phyloP scores from a whole-genome alignment of 2,329 filamentous ascomycete genomes.

The Hypocrella siamensis region DNA sequence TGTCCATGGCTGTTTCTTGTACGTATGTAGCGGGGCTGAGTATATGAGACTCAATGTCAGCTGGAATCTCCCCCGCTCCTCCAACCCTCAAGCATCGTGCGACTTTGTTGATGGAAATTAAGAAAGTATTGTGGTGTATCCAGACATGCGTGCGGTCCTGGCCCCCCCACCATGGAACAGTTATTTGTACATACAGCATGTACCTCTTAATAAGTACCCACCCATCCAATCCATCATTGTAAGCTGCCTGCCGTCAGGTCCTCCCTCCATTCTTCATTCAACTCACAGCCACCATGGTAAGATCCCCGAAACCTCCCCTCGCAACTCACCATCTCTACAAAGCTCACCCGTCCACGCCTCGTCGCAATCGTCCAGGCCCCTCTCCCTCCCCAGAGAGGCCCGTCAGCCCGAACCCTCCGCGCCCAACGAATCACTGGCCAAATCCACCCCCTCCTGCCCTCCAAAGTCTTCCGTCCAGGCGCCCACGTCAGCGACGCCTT shows the following conservation, averaged over 20 bases:
- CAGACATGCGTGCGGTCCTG: too few relatives aligned
- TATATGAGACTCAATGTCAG: too few relatives aligned
- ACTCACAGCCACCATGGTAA: neutral
- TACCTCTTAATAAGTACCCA: neutral
- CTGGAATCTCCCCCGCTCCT: too few relatives aligned
- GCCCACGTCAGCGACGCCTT: conserved; percentile 41
- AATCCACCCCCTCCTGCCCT: conserved; percentile 33
- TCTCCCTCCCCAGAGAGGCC: conserved; percentile 24
- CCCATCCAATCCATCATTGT: neutral
- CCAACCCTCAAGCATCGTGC: too few relatives aligned
- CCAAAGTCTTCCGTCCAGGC: conserved; percentile 34
- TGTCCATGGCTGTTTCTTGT: conserved; percentile 20
- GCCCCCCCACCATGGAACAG: too few relatives aligned
- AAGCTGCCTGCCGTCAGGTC: too few relatives aligned
- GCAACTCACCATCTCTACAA: neutral
- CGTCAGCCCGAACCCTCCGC: conserved; percentile 41
- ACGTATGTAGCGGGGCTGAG: too few relatives aligned
- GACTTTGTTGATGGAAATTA: too few relatives aligned
- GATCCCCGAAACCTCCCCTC: neutral
- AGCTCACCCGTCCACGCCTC: neutral
- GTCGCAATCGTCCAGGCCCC: conserved; percentile 9
- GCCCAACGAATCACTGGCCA: conserved; percentile 32
- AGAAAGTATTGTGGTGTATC: too few relatives aligned
- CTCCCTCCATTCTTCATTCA: neutral
- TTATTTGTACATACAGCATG: too few relatives aligned